Base-by-base conservation (phyloP, 176 grass and related monocot species). In the Metroxylon sagu region DNA sequence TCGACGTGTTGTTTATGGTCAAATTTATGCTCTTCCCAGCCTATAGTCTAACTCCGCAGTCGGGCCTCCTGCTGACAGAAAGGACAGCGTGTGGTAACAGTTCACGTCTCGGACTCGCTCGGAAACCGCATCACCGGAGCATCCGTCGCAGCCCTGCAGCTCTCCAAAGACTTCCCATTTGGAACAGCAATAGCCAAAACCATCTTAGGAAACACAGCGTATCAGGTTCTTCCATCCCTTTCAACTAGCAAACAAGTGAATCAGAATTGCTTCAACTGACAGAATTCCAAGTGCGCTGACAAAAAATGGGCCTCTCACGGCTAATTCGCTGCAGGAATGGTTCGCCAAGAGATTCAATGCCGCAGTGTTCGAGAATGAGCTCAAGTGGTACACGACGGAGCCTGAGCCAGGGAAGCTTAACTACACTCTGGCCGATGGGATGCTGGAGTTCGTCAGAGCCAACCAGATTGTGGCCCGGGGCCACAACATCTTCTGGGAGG, bases 401-500 rank as follows among this genome's bases (percentile, higher is more conserved):
- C 91, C 91, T 2, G 56, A 71, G 0, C 80, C 53, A 2, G 91
- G 91, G 21, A 77, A 66, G n/a, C 61, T 90, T 23, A 83, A 90
- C 57, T 96, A 87, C 75, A 23, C 59, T 2, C 29, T 68, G 2
- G 77, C 86, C 0, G 91, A 96, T 54, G 30, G 69, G 69, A 80
- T 96, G 57, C 61, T 90, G 5, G 80, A 63, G 60, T 80, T 90
- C 50, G 82, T 96, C 71, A 72, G 49, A 57, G 70, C 71, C 0
- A 69, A 66, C 72, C 79, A 87, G 19, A 85, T 81, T 17, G 56
- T 70, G 56, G 83, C 71, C 23, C 82, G 91, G 18, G 91, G 91
- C 18, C 91, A 95, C 73, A 95, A 95, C 76, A 95, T 95, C 73
- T 96, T 96, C 69, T 96, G 86, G 91, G 91, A 90, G 59, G 80